A percentile compares a stretch with the other conserved stretches of the same genome.
phyloP scores from a whole-genome alignment of 441 rosid species.

The Euphorbia corollata region DNA sequence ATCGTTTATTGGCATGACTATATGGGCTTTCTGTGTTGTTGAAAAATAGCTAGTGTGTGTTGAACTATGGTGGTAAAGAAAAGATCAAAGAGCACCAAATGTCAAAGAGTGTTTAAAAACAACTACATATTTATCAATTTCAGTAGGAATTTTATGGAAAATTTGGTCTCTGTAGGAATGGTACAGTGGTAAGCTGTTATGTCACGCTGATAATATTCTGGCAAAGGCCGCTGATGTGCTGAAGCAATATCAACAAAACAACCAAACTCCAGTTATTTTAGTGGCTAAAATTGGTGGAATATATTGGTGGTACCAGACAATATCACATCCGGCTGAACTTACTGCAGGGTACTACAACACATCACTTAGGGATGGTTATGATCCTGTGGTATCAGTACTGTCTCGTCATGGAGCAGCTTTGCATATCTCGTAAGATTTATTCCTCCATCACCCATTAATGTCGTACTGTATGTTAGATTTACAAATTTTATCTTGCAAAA shows the following conservation, averaged over 20 bases:
- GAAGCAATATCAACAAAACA: constrained; percentile 28
- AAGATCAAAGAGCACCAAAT: neutral
- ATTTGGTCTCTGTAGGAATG: constrained; percentile 40
- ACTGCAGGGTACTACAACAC: constrained; percentile 72
- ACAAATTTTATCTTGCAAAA: no score
- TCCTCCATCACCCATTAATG: neutral
- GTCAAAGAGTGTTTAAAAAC: neutral
- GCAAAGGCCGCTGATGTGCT: constrained; percentile 23
- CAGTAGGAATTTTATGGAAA: neutral
- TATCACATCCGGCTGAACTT: constrained; percentile 65
- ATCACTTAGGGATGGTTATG: constrained; percentile 60
- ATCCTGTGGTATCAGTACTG: constrained; percentile 50
- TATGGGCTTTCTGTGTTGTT: neutral
- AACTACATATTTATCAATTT: neutral
- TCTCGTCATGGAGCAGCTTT: constrained; percentile 64
- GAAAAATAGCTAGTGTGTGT: neutral
- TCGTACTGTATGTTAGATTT: no score
- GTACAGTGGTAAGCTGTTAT: constrained; percentile 56
- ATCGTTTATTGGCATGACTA: neutral
- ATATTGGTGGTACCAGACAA: constrained; percentile 73
- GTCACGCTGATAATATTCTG: constrained; percentile 62
- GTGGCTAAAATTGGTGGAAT: constrained; percentile 58
- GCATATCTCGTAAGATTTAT: constrained; percentile 43
- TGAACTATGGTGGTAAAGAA: neutral
- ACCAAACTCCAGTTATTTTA: constrained; percentile 27